These are phyloP conservation scores for Domatiomyces globalis DNA, from an alignment of 2,329 filamentous ascomycete genomes.

Conservation along the genomic window DNA sequence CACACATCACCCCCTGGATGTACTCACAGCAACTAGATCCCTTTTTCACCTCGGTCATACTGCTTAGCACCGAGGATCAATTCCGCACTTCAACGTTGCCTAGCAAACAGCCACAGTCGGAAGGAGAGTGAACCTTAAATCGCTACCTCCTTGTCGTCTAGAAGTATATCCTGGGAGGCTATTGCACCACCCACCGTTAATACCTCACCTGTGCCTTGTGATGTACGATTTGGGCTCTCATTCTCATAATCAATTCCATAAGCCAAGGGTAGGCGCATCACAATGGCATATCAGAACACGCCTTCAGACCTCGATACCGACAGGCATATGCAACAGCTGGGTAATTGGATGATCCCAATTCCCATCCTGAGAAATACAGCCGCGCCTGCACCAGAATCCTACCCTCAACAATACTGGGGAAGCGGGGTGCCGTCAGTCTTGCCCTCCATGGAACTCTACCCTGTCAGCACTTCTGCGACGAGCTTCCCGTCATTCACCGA, in stretches of 20 bases:
- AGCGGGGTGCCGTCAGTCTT: neutral
- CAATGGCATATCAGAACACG: conserved; percentile 9
- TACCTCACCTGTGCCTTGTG: neutral
- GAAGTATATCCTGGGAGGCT: neutral
- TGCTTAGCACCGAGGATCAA: neutral
- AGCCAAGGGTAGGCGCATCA: neutral
- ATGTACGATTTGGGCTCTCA: neutral
- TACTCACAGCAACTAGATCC: neutral
- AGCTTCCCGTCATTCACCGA: neutral
- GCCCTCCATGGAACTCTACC: neutral
- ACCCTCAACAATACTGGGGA: conserved; percentile 11
- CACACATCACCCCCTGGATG: neutral
- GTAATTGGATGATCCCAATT: conserved; percentile 16
- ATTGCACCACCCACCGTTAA: neutral
- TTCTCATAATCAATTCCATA: neutral
- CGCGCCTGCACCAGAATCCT: conserved; percentile 1
- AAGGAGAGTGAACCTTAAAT: neutral
- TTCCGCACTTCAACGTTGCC: neutral
- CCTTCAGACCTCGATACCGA: conserved; percentile 13
- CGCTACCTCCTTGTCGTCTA: neutral
- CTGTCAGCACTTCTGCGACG: neutral
- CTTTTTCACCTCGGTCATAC: neutral
- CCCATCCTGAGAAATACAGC: conserved; percentile 6
- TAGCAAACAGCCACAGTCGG: neutral
- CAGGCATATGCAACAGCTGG: conserved; percentile 16